Base-by-base conservation (phyloP, 2,329 filamentous ascomycete species). In the Neofusicoccum kwambonambiense region DNA sequence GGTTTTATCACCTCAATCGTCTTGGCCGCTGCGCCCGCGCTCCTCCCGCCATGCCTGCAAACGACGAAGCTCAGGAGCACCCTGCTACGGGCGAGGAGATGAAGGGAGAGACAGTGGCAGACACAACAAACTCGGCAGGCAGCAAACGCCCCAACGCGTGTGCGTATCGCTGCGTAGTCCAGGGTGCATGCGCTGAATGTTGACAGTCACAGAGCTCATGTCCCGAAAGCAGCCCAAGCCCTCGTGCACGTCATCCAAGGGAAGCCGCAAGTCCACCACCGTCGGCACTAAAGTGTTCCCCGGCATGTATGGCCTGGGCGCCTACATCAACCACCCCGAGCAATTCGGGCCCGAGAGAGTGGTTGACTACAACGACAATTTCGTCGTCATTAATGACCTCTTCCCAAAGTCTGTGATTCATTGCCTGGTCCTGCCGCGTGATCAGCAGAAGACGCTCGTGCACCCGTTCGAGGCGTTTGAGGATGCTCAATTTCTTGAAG, bases 321-420 rank as follows among this genome's bases (percentile, higher is more conserved):
- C 82, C 19, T 95, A 95, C 77, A 88, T 90, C 56, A 71, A 79
- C 7, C 77, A 86, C 62, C 91, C 91, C 0, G 81, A 84, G 39
- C 80, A 82, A 1, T 89, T 87, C 70, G 83, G 87, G 1, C 69
- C 82, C 4, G 82, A 80, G 31, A 79, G 84, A 8, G 85, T 93
- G 1, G 81, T 95, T 63, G 89, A 87, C 72, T 81, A 88, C 76
- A 86, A 87, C 68, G 81, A 86, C n/a, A 79, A 87, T 66, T 92
- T 90, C 69, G 90, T 93, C 58, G 85, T 88, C 19, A 91, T 98
- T 75, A 84, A 89, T 70, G 95, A 99, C 79, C 81, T 87, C 67
- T 99, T 87, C 74, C 93, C 95, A 8, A 99, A 98, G 77, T 87
- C 91, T 3, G 87, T 86, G 3, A 83, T 97, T 3, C 95, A 99